These are phyloP conservation scores for Byssothecium circinans DNA, from an alignment of 2,329 filamentous ascomycete species.

Conservation along the genomic window DNA sequence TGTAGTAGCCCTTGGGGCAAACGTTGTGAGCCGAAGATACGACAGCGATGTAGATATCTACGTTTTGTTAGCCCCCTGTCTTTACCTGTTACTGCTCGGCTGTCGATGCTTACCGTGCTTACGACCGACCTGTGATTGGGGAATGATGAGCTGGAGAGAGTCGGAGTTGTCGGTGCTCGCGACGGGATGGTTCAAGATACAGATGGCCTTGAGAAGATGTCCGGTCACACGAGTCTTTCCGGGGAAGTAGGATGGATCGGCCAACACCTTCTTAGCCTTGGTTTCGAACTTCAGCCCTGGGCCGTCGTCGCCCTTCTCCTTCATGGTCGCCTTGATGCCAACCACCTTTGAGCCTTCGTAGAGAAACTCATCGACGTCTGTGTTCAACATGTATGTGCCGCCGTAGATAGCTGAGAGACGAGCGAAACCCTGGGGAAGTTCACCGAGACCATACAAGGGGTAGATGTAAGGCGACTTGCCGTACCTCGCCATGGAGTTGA, in stretches of 20 bases:
- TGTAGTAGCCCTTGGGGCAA: slow-evolving; percentile 98
- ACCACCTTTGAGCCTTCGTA: slow-evolving; percentile 85
- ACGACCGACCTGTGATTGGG: slow-evolving; percentile 93
- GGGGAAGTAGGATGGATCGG: slow-evolving; percentile 95
- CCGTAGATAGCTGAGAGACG: slow-evolving; percentile 98
- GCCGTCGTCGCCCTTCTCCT: slow-evolving; percentile 72
- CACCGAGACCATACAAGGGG: slow-evolving; percentile 93
- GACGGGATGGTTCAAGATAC: slow-evolving; percentile 93
- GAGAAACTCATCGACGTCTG: slow-evolving; percentile 83
- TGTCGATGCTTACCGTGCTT: slow-evolving; percentile 71
- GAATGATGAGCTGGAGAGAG: slow-evolving; percentile 93
- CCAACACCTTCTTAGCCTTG: slow-evolving; percentile 93
- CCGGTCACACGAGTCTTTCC: slow-evolving; percentile 84
- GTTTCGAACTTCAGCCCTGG: slow-evolving; percentile 89
- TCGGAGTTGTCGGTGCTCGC: slow-evolving; percentile 86
- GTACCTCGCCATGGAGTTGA: slow-evolving; percentile 95
- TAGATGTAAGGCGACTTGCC: slow-evolving; percentile 99
- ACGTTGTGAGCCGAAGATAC: slow-evolving; percentile 97
- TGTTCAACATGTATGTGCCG: slow-evolving; percentile 99
- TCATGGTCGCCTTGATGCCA: slow-evolving; percentile 98
- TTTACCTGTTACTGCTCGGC: neutral
- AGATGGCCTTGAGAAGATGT: slow-evolving; percentile 93
- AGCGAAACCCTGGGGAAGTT: slow-evolving; percentile 96
- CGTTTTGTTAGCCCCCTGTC: slow-evolving; percentile 9
- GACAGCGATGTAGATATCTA: slow-evolving; percentile 95